Conservation (phyloP, 768 basidiomycete species). For the Rhodosporidiobolus odoratus region DNA sequence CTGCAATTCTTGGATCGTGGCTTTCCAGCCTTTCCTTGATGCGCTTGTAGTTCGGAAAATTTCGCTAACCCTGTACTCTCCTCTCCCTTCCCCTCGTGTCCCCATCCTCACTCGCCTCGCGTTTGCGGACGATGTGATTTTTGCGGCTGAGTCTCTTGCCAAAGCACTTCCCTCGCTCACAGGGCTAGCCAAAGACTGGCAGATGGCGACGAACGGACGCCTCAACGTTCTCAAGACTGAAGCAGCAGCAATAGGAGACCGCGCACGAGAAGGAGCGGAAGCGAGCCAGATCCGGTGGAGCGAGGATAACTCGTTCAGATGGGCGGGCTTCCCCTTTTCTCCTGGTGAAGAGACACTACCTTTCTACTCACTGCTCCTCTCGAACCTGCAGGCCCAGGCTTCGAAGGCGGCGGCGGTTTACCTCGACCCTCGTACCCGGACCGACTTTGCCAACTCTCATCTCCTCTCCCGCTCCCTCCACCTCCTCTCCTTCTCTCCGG, state of each 20-base stretch:
- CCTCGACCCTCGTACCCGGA: neutral
- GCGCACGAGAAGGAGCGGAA: neutral
- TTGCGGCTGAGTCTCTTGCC: neutral
- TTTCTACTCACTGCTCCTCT: neutral
- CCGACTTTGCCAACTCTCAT: neutral
- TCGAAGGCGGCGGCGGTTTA: neutral
- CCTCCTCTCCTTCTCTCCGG: neutral
- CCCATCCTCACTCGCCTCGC: neutral
- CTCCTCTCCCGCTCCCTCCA: neutral
- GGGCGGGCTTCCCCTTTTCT: conserved; percentile 17
- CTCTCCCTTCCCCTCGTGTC: neutral
- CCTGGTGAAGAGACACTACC: neutral
- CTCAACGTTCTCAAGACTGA: conserved; percentile 5
- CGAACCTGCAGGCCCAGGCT: neutral
- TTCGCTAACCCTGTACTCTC: neutral
- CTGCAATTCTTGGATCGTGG: conserved; percentile 2
- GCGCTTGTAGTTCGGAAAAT: neutral
- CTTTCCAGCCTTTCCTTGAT: conserved; percentile 19
- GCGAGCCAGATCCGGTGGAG: neutral
- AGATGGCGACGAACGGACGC: conserved; percentile 1
- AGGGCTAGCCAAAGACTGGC: neutral
- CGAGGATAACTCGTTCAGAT: neutral
- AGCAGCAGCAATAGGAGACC: neutral
- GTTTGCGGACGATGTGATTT: conserved; percentile 9
- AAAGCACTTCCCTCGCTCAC: neutral